These are phyloP conservation scores for Dipteronia sinensis DNA, from an alignment of 345 rosid genomes.

Conservation along the genomic window DNA sequence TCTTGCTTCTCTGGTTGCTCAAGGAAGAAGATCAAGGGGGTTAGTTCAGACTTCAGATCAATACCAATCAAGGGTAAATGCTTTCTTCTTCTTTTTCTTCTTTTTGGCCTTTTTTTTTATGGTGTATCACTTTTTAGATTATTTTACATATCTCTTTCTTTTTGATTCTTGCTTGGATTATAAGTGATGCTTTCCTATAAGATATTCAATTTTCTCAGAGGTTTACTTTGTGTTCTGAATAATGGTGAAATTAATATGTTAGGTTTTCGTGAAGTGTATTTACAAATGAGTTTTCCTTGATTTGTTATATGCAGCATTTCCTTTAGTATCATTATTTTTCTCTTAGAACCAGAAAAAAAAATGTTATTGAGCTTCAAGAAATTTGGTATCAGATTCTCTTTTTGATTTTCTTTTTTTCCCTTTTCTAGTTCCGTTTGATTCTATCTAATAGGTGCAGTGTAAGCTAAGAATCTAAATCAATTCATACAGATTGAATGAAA, in stretches of 20 bases:
- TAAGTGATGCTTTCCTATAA: slow-evolving; percentile 61
- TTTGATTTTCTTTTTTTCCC: background rate
- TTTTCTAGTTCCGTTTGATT: slow-evolving; percentile 9
- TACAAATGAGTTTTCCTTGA: slow-evolving; percentile 9
- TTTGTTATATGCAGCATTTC: slow-evolving; percentile 22
- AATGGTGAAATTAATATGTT: background rate
- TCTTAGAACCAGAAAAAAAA: slow-evolving; percentile 8
- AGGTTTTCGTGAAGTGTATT: slow-evolving; percentile 13
- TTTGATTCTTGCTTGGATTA: slow-evolving; percentile 64
- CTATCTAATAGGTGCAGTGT: slow-evolving; percentile 16
- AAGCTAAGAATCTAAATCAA: slow-evolving; percentile 29
- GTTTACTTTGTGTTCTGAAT: slow-evolving; percentile 14
- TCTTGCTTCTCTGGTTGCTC: slow-evolving; percentile 46
- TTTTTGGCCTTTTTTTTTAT: background rate
- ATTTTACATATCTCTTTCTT: slow-evolving; percentile 33
- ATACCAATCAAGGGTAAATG: slow-evolving; percentile 34
- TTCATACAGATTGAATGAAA: slow-evolving; percentile 14
- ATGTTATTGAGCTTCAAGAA: slow-evolving; percentile 9
- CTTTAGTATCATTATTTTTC: background rate
- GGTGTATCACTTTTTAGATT: slow-evolving; percentile 10
- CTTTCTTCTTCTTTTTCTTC: slow-evolving; percentile 21
- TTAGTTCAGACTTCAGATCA: slow-evolving; percentile 31
- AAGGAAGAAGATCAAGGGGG: slow-evolving; percentile 63
- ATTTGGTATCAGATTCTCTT: slow-evolving; percentile 27
- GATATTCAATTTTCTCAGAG: slow-evolving; percentile 26